Conservation (phyloP, 257 asterid genomes). For the Vinca minor region DNA sequence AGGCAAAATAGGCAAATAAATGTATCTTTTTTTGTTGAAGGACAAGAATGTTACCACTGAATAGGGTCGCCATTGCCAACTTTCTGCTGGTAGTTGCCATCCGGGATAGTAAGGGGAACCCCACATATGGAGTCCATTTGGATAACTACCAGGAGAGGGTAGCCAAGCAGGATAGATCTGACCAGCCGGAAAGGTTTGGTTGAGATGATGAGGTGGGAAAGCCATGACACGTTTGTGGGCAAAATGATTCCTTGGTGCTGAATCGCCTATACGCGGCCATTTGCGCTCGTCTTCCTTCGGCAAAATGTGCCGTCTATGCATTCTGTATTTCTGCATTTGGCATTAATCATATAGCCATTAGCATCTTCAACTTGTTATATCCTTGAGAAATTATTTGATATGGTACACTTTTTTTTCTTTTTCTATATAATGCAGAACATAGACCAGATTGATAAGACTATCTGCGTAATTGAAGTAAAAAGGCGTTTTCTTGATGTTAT, state of each 20-base stretch:
- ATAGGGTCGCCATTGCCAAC: slow-evolving; percentile 40
- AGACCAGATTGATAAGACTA: too few relatives aligned
- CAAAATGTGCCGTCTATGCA: slow-evolving; percentile 38
- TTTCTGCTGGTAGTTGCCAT: slow-evolving; percentile 33
- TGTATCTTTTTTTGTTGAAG: neutral
- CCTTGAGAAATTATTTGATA: too few relatives aligned
- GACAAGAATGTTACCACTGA: slow-evolving; percentile 23
- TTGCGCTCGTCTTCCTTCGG: slow-evolving; percentile 33
- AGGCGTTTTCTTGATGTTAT: neutral
- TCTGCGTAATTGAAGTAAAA: too few relatives aligned
- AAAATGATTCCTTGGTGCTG: slow-evolving; percentile 24
- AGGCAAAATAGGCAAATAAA: neutral
- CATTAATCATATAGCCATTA: too few relatives aligned
- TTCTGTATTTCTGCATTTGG: slow-evolving; percentile 41
- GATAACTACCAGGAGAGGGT: slow-evolving; percentile 22
- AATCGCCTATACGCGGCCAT: slow-evolving; percentile 30
- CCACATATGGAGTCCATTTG: slow-evolving; percentile 27
- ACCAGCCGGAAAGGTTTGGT: slow-evolving; percentile 20
- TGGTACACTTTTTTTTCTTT: too few relatives aligned
- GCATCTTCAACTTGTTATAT: too few relatives aligned
- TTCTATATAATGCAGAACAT: too few relatives aligned
- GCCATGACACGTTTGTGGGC: slow-evolving; percentile 36
- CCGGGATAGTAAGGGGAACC: slow-evolving; percentile 37
- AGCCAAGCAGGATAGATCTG: slow-evolving; percentile 35
- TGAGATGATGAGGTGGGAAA: slow-evolving; percentile 31